Base-by-base conservation (phyloP, 306 rosid genomes). In the Fragaria vesca region DNA sequence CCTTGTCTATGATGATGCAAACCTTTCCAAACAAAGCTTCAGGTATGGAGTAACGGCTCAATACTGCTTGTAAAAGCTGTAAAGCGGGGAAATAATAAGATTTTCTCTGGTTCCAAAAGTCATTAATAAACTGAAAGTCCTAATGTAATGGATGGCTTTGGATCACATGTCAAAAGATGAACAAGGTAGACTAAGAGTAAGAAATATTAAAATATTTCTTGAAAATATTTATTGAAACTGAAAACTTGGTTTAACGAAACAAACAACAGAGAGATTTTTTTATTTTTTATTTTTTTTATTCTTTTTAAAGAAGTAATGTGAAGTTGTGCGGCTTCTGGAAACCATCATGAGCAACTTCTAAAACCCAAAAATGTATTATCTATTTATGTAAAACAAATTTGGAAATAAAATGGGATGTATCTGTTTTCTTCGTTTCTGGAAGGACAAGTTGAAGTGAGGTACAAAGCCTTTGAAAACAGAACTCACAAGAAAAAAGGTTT, bases 1-100 rank as follows among this genome's bases (percentile, higher is more conserved):
- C 98, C 86, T 95, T 95, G 88, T 95, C 97, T 77, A 95, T 95
- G 74, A 92, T 95, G 90, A 92, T 77, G 92, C 97, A 95, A 80
- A 92, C 93, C 82, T 89, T 95, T 87, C 93, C 92, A 86, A 95
- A 95, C 81, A 92, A 82, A 78, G 82, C 84, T 71, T 87, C 92
- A 63, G 91, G 95, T 58, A 95, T 79, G 67, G 91, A 84, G 84
- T 89, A 88, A 83, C 82, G 83, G 79, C 84, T 87, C 47, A 95
- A 81, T 60, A 95, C 97, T 87, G 88, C 97, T 83, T 95, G 97
- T 57, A 95, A 83, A 86, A 94, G 96, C 97, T 94, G 89, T 40
- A 78, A 79, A 72, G 54, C 71, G 76, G 71, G 66, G 72, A 46
- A 57, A 62, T 47, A 63, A 70, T 8, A 20, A 40, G 75, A 66